phyloP scores from a whole-genome alignment of 2,329 filamentous ascomycete genomes.

The Nectriaceae sp. region DNA sequence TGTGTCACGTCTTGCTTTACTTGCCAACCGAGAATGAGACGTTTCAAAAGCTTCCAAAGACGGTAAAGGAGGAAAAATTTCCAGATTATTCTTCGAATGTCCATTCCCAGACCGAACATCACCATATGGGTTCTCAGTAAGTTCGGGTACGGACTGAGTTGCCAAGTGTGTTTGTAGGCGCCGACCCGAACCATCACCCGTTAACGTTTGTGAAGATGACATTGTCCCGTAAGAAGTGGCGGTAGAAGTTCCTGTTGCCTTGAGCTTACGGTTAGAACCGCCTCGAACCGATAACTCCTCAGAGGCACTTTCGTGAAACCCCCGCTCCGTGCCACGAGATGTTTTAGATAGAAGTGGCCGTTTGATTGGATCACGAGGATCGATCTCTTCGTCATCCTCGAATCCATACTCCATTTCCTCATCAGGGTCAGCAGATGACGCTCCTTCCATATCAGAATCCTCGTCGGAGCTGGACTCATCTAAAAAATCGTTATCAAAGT shows the following conservation, averaged over 20 bases:
- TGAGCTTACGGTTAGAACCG: slow-evolving; percentile 16
- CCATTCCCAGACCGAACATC: too few species aligned
- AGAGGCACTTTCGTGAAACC: slow-evolving; percentile 8
- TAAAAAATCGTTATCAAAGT: slow-evolving; percentile 64
- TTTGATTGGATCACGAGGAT: slow-evolving; percentile 13
- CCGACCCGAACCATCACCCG: slow-evolving; percentile 10
- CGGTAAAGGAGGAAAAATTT: too few species aligned
- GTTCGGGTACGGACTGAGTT: too few species aligned
- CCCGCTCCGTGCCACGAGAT: slow-evolving; percentile 6
- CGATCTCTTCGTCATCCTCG: slow-evolving; percentile 31
- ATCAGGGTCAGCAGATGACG: slow-evolving; percentile 32
- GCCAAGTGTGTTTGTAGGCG: slow-evolving; percentile 12
- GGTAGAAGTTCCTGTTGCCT: slow-evolving; percentile 7
- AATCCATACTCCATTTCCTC: slow-evolving; percentile 28
- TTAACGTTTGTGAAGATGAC: slow-evolving; percentile 27
- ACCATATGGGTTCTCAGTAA: too few species aligned
- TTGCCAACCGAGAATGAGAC: neutral
- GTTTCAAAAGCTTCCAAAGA: too few species aligned
- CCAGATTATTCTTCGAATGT: too few species aligned
- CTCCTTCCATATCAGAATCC: slow-evolving; percentile 34
- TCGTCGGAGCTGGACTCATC: slow-evolving; percentile 38
- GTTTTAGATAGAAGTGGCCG: slow-evolving; percentile 24
- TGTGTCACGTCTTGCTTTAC: neutral
- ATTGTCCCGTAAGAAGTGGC: slow-evolving; percentile 36
- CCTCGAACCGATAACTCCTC: slow-evolving; percentile 17